These are phyloP conservation scores for Suhomyces maxii DNA, from an alignment of 1,139 yeast species.

Conservation along the genomic window DNA sequence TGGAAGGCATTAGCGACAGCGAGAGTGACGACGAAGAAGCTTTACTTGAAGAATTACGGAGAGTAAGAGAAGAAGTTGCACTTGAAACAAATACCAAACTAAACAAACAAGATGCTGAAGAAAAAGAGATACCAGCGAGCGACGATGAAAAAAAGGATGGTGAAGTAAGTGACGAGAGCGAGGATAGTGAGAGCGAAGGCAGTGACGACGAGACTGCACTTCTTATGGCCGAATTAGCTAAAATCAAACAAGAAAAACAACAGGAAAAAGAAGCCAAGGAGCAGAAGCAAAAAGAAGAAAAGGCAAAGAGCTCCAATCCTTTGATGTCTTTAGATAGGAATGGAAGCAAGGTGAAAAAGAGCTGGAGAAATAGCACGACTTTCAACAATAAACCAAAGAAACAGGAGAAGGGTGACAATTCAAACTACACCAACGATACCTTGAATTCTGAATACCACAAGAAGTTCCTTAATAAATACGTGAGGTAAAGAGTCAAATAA, in stretches of 20 bases:
- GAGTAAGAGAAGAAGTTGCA: constrained; percentile 7
- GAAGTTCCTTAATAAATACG: constrained; percentile 65
- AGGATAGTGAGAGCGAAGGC: constrained; percentile 10
- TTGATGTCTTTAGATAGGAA: constrained; percentile 25
- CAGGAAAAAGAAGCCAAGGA: constrained; percentile 31
- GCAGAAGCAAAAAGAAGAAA: constrained; percentile 18
- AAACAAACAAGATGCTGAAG: constrained; percentile 6
- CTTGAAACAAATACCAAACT: constrained; percentile 9
- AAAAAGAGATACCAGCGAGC: neutral
- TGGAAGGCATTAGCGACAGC: neutral
- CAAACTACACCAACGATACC: constrained; percentile 59
- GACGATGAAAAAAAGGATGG: neutral
- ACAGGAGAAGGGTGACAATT: neutral
- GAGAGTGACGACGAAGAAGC: constrained; percentile 11
- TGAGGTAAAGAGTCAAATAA: constrained; percentile 32
- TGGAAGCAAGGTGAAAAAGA: constrained; percentile 28
- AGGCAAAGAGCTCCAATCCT: constrained; percentile 43
- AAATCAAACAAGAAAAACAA: constrained; percentile 48
- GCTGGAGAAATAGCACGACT: constrained; percentile 59
- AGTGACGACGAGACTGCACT: constrained; percentile 36
- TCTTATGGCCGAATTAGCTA: constrained; percentile 54
- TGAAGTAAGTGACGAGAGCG: constrained; percentile 1
- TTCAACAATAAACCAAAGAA: constrained; percentile 34
- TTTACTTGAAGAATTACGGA: constrained; percentile 12
- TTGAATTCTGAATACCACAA: constrained; percentile 69